A percentile compares a stretch with the other conserved stretches of the same genome.
phyloP scores from a whole-genome alignment of 2,329 filamentous ascomycete species.

The Sordariomycetes sp. region DNA sequence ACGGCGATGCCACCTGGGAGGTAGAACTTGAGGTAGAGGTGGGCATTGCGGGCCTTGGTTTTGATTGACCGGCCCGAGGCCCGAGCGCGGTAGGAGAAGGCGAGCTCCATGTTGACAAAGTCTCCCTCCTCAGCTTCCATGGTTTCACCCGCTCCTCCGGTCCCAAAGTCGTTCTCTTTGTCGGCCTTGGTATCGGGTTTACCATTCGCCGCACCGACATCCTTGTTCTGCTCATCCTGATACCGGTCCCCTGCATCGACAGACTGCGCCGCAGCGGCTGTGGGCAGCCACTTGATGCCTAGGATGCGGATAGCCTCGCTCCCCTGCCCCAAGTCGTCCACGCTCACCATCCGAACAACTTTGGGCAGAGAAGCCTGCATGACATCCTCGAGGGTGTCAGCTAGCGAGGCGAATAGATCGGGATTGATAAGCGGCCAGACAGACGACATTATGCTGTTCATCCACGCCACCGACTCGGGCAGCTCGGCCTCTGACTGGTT shows the following conservation, averaged over 20 bases:
- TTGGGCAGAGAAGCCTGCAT: constrained; percentile 93
- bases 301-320: constrained; percentile 81
- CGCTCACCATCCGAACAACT: constrained; percentile 85
- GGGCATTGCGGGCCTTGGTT: constrained; percentile 8
- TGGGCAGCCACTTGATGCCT: constrained; percentile 64
- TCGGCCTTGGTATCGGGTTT: constrained; percentile 39
- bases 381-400: constrained; percentile 75
- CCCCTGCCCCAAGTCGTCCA: constrained; percentile 90
- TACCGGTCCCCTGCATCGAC: constrained; percentile 55
- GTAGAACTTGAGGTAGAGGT: constrained; percentile 4
- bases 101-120: constrained; percentile 63
- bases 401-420: constrained; percentile 83
- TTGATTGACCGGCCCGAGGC: not conserved
- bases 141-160: constrained; percentile 12
- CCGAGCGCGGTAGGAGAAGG: constrained; percentile 53
- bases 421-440: constrained; percentile 90
- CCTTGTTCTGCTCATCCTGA: constrained; percentile 70
- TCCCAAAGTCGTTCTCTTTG: too few species aligned
- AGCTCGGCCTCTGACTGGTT: constrained; percentile 1
- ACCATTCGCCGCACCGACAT: constrained; percentile 91
- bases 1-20: not conserved
- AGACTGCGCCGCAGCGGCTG: not conserved
- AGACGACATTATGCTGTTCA: constrained; percentile 77
- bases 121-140: constrained; percentile 69
- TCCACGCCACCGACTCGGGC: constrained; percentile 39